Base-by-base conservation (phyloP, 1,284 basidiomycete genomes). In the Volvariella volvacea region DNA sequence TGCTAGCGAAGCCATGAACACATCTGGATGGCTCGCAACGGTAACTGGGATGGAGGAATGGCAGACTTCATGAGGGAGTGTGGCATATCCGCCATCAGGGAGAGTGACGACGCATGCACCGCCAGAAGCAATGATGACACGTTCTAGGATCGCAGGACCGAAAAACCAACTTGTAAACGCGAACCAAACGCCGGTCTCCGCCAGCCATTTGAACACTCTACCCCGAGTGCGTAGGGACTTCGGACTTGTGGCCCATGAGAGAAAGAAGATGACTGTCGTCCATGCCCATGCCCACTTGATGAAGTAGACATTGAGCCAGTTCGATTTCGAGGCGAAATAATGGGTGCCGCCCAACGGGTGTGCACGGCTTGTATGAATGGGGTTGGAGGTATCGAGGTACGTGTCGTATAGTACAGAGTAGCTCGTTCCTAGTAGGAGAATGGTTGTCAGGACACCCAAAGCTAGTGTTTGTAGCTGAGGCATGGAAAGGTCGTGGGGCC, bases 251-350 rank as follows among this genome's bases (percentile, higher is more conserved):
- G 71, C 31, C 70, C 74, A 81, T 30, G 75, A 67, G 46, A 74
- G 54, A 44, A 87, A 56, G 60, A 88, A 91, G 0, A 78, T 66
- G 15, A 67, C 71, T 1, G 88, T 74, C 0, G 91, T 94, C 93
- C 94, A 97, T 0, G 70, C 87, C 94, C 95, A 97, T 6, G 87
- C 81, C 42, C 78, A 74, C 68, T 98, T 98, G 57, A 95, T 91
- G 65, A 96, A 94, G 54, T 80, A 67, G 46, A 80, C 74, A 58
- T 98, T 98, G 58, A 97, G 71, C 3, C 78, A 47, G 60, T 96
- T 97, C 48, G 73, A 66, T 62, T 95, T 92, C 52, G 74, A 76
- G 3, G 92, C 91, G 57, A 92, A 92, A 63, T 85, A 87, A 54
- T 88, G 70, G 2, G 78, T 67, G n/a, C 66, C 55, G 48, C 78